Evolutionary conservation across 2,329 filamentous ascomycete species (phyloP).

Genomic region (Alternaria gansuensis): DNA sequence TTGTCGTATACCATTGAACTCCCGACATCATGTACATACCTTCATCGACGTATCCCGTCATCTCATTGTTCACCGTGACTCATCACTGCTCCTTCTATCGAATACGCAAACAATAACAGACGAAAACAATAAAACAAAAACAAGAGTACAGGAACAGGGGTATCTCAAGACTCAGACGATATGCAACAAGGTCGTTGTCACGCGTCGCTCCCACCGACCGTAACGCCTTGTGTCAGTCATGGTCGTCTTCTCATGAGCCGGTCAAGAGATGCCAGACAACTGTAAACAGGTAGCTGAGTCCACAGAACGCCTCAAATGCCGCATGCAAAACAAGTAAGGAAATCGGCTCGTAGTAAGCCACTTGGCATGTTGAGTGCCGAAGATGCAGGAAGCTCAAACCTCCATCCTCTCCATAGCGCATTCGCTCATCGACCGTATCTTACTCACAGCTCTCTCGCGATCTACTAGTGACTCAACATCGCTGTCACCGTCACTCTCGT

Average conservation of each 20-base stretch:
- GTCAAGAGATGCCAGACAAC: slow-evolving; percentile 19
- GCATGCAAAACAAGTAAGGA: slow-evolving; percentile 2
- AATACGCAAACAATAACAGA: slow-evolving; percentile 6
- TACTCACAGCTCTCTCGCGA: slow-evolving; percentile 52
- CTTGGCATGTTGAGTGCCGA: slow-evolving; percentile 4
- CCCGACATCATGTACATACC: neutral
- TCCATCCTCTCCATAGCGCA: slow-evolving; percentile 64
- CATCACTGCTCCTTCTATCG: neutral
- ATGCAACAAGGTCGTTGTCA: slow-evolving; percentile 27
- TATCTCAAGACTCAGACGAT: slow-evolving; percentile 34
- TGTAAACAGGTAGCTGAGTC: slow-evolving; percentile 5
- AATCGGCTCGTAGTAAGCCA: neutral
- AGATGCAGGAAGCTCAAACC: slow-evolving; percentile 45
- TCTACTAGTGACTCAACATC: slow-evolving; percentile 46
- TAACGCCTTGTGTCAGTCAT: slow-evolving; percentile 30
- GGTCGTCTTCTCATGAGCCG: slow-evolving; percentile 33
- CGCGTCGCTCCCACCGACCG: slow-evolving; percentile 38
- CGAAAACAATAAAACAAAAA: slow-evolving; percentile 11
- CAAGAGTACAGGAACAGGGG: slow-evolving; percentile 19
- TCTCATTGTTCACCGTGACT: neutral
- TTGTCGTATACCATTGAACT: neutral
- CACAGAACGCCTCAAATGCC: slow-evolving; percentile 5
- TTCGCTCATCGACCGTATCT: slow-evolving; percentile 62
- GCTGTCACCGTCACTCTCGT: slow-evolving; percentile 45
- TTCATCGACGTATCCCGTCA: neutral